Evolutionary conservation across 1,139 yeast species (phyloP).

Genomic region (Blastobotrys arbuscula): DNA sequence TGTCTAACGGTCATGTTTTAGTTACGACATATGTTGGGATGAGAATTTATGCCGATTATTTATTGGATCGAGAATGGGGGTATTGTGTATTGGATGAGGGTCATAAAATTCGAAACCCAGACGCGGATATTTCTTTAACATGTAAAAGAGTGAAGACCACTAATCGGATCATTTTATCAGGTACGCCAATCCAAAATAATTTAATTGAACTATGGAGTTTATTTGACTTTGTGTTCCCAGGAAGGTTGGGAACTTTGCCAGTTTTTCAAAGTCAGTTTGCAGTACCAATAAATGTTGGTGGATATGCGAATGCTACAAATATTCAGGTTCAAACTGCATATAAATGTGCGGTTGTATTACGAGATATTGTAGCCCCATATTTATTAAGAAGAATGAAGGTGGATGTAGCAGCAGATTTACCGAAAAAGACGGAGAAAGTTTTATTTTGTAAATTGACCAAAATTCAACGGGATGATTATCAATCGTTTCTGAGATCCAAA

Average conservation of each 20-base stretch:
- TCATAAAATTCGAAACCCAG: slow-evolving; percentile 93
- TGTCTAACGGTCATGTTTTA: slow-evolving; percentile 65
- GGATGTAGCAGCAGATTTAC: slow-evolving; percentile 96
- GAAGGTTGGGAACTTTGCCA: slow-evolving; percentile 88
- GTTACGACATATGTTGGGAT: slow-evolving; percentile 92
- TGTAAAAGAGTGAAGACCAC: slow-evolving; percentile 80
- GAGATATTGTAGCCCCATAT: slow-evolving; percentile 88
- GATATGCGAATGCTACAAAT: slow-evolving; percentile 95
- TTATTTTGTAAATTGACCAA: slow-evolving; percentile 80
- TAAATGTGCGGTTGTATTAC: slow-evolving; percentile 85
- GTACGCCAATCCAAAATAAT: slow-evolving; percentile 95
- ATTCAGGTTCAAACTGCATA: slow-evolving; percentile 95
- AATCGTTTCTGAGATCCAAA: slow-evolving; percentile 66
- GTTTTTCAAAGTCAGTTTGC: slow-evolving; percentile 91
- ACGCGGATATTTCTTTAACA: slow-evolving; percentile 76
- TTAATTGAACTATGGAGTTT: slow-evolving; percentile 88
- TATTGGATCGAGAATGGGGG: slow-evolving; percentile 77
- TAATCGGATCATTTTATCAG: slow-evolving; percentile 80
- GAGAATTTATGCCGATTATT: slow-evolving; percentile 62
- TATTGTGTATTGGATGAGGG: slow-evolving; percentile 93
- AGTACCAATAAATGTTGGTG: slow-evolving; percentile 92
- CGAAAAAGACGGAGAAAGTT: slow-evolving; percentile 91
- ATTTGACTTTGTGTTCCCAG: slow-evolving; percentile 93
- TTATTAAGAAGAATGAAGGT: slow-evolving; percentile 77
- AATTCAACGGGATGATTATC: slow-evolving; percentile 67